Evolutionary conservation across 352 stramenopile genomes (phyloP).

Genomic region (Chrysophaeum taylorii): DNA sequence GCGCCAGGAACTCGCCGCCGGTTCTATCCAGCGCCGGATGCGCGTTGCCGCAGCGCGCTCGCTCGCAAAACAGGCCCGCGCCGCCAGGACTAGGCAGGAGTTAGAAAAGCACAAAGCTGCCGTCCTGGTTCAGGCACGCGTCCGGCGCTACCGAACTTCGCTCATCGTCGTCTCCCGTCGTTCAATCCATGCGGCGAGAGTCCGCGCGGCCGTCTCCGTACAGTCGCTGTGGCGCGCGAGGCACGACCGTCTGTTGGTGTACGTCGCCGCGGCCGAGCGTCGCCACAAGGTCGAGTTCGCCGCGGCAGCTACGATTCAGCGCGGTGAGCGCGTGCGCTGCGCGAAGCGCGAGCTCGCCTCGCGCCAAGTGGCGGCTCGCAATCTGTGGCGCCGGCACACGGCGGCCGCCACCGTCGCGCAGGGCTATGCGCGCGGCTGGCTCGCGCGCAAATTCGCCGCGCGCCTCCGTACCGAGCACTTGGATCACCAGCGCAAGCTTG

Average conservation of each 20-base stretch:
- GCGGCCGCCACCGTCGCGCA: conserved; percentile 19
- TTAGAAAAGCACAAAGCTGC: too few relatives aligned
- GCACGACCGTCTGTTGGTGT: not conserved
- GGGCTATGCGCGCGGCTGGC: too few relatives aligned
- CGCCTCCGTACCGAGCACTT: not conserved
- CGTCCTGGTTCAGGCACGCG: too few relatives aligned
- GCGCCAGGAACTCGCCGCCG: too few relatives aligned
- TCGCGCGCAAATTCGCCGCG: too few relatives aligned
- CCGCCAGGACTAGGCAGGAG: too few relatives aligned
- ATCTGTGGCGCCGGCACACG: conserved; percentile 9
- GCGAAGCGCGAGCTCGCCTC: too few relatives aligned
- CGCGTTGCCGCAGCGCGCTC: too few relatives aligned
- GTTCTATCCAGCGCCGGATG: too few relatives aligned
- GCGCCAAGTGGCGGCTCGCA: not conserved
- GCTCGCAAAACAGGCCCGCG: too few relatives aligned
- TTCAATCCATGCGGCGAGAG: not conserved
- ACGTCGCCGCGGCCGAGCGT: conserved; percentile 11
- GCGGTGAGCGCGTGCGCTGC: not conserved
- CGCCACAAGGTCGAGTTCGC: conserved; percentile 16
- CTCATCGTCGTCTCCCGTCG: too few relatives aligned
- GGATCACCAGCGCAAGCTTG: conserved; percentile 30
- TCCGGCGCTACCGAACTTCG: too few relatives aligned
- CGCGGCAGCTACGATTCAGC: not conserved
- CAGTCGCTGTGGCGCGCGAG: not conserved
- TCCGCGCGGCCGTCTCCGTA: not conserved